These are phyloP conservation scores for Cladobotryum protrusum DNA, from an alignment of 2,329 filamentous ascomycete species.

Conservation along the genomic window DNA sequence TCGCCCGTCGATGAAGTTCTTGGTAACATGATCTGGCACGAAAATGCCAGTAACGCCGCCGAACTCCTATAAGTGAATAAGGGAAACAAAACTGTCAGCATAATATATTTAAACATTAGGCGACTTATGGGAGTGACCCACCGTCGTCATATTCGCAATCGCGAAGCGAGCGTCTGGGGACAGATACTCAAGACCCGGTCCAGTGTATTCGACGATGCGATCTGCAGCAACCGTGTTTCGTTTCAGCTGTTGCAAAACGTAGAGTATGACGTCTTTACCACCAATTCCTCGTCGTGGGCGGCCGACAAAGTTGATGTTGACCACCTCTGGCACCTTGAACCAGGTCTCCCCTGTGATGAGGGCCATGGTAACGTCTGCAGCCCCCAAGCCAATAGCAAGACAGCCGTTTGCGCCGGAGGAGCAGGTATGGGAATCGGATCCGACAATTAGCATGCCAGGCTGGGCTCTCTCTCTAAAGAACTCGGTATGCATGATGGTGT, in stretches of 20 bases:
- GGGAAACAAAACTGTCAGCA: too few species aligned
- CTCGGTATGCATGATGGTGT: slow-evolving; percentile 41
- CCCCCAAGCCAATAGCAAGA: slow-evolving; percentile 39
- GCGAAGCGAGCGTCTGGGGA: slow-evolving; percentile 39
- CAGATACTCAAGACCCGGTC: slow-evolving; percentile 32
- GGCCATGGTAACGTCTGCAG: slow-evolving; percentile 38
- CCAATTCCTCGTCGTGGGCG: slow-evolving; percentile 30
- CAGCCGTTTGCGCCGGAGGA: slow-evolving; percentile 35
- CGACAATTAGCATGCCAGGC: slow-evolving; percentile 37
- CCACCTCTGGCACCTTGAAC: slow-evolving; percentile 39
- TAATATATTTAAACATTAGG: background rate
- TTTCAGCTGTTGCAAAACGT: slow-evolving; percentile 37
- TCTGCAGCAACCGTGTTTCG: slow-evolving; percentile 40
- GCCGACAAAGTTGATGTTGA: slow-evolving; percentile 34
- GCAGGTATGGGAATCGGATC: slow-evolving; percentile 41
- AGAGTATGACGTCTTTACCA: slow-evolving; percentile 41
- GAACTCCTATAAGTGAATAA: slow-evolving; percentile 21
- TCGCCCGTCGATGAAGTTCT: slow-evolving; percentile 27
- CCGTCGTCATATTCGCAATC: slow-evolving; percentile 41
- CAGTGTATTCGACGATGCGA: slow-evolving; percentile 39
- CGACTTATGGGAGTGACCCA: background rate
- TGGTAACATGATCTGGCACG: slow-evolving; percentile 31
- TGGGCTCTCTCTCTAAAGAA: slow-evolving; percentile 38
- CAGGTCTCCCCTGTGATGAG: slow-evolving; percentile 41
- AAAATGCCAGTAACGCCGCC: slow-evolving; percentile 35